Percentiles rank a stretch among this genome's conserved stretches.
phyloP scores from a whole-genome alignment of 2,329 filamentous ascomycete species.

The Leptosphaerulina australis region DNA sequence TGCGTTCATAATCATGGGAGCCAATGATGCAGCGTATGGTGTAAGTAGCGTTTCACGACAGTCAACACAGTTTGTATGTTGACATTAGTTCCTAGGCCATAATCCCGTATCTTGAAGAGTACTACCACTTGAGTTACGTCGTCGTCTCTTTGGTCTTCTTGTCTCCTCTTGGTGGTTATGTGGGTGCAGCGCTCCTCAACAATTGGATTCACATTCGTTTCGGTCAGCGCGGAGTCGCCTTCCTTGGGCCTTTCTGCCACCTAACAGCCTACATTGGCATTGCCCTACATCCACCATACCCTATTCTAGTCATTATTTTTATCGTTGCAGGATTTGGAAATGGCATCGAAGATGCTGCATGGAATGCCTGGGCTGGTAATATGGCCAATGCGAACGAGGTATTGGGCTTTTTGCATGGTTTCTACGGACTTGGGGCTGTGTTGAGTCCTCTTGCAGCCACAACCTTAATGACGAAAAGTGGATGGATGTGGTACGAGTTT shows the following conservation, averaged over 20 bases:
- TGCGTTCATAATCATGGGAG: slow-evolving; percentile 66
- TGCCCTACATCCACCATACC: slow-evolving; percentile 69
- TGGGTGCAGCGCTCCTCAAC: slow-evolving; percentile 65
- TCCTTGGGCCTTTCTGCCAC: slow-evolving; percentile 66
- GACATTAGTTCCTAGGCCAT: slow-evolving; percentile 8
- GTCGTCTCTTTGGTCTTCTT: slow-evolving; percentile 69
- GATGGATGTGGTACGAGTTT: slow-evolving; percentile 70
- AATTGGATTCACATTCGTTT: slow-evolving; percentile 65
- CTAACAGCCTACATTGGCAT: slow-evolving; percentile 68
- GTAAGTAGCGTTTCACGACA: slow-evolving; percentile 48
- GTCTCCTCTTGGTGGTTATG: slow-evolving; percentile 68
- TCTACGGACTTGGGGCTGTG: slow-evolving; percentile 72
- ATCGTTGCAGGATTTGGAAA: slow-evolving; percentile 72
- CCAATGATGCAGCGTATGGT: slow-evolving; percentile 69
- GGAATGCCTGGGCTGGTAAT: slow-evolving; percentile 68
- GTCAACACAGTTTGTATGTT: neutral
- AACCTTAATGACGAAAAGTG: slow-evolving; percentile 66
- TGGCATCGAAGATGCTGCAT: slow-evolving; percentile 66
- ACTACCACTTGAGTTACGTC: slow-evolving; percentile 65
- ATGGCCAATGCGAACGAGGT: slow-evolving; percentile 75
- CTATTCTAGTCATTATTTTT: slow-evolving; percentile 66
- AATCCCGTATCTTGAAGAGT: slow-evolving; percentile 57
- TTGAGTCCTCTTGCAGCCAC: slow-evolving; percentile 72
- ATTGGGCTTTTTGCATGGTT: slow-evolving; percentile 71
- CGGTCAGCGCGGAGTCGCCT: slow-evolving; percentile 73